Evolutionary conservation across 768 basidiomycete species (phyloP).

Genomic region (Kwoniella dejecticola): DNA sequence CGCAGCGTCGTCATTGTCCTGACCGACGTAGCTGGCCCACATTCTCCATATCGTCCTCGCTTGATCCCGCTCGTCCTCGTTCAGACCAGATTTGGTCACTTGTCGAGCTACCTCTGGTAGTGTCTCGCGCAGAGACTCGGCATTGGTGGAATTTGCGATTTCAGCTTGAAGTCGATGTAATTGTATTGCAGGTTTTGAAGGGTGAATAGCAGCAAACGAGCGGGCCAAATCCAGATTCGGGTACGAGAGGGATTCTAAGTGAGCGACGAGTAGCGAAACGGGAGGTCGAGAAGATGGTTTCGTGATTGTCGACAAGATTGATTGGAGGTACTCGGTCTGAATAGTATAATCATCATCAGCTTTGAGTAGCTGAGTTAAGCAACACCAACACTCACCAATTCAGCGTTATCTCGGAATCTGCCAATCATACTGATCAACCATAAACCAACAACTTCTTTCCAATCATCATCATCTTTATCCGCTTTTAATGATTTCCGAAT

Average conservation of each 20-base stretch:
- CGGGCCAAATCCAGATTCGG: constrained; percentile 58
- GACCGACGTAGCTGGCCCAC: constrained; percentile 1
- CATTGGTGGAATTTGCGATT: constrained; percentile 14
- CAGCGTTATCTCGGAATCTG: constrained; percentile 49
- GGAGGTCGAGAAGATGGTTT: constrained; percentile 42
- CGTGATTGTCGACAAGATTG: constrained; percentile 41
- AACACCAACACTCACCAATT: constrained; percentile 50
- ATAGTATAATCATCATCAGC: constrained; percentile 62
- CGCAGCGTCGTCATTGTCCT: neutral
- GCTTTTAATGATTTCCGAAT: constrained; percentile 57
- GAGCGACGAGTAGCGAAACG: constrained; percentile 35
- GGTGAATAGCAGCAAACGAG: constrained; percentile 59
- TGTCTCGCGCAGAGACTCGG: constrained; percentile 3
- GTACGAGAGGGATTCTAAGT: constrained; percentile 22
- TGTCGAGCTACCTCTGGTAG: constrained; percentile 15
- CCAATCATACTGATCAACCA: constrained; percentile 62
- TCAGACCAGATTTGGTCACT: constrained; percentile 11
- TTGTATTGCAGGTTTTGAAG: constrained; percentile 61
- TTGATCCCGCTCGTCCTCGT: neutral
- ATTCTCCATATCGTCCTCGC: constrained; percentile 17
- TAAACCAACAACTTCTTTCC: constrained; percentile 56
- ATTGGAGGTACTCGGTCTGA: constrained; percentile 46
- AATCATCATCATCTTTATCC: constrained; percentile 21
- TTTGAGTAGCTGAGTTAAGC: neutral
- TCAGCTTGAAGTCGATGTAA: constrained; percentile 62